Conservation (phyloP, 345 rosid genomes). For the Salix viminalis region DNA sequence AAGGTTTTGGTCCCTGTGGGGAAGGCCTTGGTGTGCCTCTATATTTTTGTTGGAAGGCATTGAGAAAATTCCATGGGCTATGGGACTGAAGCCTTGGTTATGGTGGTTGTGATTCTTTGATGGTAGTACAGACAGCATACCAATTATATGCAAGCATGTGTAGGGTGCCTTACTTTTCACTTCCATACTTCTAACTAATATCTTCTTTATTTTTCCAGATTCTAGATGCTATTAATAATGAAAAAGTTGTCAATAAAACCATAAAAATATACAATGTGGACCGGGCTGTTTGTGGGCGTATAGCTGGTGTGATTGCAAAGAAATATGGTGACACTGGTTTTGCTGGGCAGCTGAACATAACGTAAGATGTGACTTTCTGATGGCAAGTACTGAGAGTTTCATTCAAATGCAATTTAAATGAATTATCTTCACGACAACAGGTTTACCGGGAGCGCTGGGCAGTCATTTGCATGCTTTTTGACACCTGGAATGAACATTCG, state of each 20-base stretch:
- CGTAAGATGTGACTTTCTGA: slow-evolving; percentile 47
- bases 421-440: slow-evolving; percentile 38
- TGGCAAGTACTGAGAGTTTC: not conserved
- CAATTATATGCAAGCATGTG: not conserved
- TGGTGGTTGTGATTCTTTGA: not conserved
- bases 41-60: not conserved
- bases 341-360: slow-evolving; percentile 92
- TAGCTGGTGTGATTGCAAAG: slow-evolving; percentile 87
- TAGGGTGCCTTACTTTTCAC: not conserved
- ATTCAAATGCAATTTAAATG: slow-evolving; percentile 17
- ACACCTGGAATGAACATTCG: slow-evolving; percentile 92
- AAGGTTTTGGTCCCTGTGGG: not conserved
- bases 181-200: not conserved
- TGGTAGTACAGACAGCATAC: not conserved
- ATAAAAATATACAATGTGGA: slow-evolving; percentile 77
- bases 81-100: not conserved
- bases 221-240: slow-evolving; percentile 71
- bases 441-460: slow-evolving; percentile 94
- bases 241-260: slow-evolving; percentile 71
- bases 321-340: slow-evolving; percentile 97
- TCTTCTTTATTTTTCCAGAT: slow-evolving; percentile 39
- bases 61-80: not conserved
- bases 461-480: slow-evolving; percentile 94
- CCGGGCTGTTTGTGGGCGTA: slow-evolving; percentile 94
- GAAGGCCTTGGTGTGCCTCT: not conserved